phyloP scores from a whole-genome alignment of 2,329 filamentous ascomycete genomes.

The Cercospora canescens region DNA sequence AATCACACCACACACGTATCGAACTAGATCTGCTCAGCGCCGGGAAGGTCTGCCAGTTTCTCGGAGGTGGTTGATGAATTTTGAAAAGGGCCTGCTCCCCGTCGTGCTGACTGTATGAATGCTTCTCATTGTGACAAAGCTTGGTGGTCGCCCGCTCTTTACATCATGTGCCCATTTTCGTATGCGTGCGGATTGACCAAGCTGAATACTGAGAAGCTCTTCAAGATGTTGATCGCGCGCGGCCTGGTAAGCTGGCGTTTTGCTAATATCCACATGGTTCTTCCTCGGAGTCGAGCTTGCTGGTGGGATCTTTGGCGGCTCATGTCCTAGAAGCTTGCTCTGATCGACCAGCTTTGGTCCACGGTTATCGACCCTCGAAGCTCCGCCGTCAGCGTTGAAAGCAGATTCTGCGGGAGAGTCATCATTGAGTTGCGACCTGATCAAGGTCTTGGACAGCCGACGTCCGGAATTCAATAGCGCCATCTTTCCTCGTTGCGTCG shows the following conservation, averaged over 20 bases:
- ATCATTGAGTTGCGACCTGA: neutral
- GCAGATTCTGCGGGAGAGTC: neutral
- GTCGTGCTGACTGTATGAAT: neutral
- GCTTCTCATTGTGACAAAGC: neutral
- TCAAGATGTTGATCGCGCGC: neutral
- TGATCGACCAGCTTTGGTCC: neutral
- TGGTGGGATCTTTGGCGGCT: neutral
- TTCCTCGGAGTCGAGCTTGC: neutral
- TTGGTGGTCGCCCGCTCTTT: constrained; percentile 5
- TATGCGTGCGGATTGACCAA: neutral
- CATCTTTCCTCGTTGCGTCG: neutral
- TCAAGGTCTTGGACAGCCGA: neutral
- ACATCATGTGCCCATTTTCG: constrained; percentile 1
- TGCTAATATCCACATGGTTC: neutral
- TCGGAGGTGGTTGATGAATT: constrained; percentile 8
- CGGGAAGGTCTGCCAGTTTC: constrained; percentile 6
- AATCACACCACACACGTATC: neutral
- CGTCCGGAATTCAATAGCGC: neutral
- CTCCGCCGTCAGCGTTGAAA: neutral
- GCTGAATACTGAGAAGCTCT: neutral
- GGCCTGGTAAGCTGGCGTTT: neutral
- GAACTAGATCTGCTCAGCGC: neutral
- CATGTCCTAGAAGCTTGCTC: neutral
- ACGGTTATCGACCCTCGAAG: neutral
- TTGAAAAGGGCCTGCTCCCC: constrained; percentile 6